phyloP scores from a whole-genome alignment of 2,329 filamentous ascomycete genomes.

The Rhexocercosporidium sp. region DNA sequence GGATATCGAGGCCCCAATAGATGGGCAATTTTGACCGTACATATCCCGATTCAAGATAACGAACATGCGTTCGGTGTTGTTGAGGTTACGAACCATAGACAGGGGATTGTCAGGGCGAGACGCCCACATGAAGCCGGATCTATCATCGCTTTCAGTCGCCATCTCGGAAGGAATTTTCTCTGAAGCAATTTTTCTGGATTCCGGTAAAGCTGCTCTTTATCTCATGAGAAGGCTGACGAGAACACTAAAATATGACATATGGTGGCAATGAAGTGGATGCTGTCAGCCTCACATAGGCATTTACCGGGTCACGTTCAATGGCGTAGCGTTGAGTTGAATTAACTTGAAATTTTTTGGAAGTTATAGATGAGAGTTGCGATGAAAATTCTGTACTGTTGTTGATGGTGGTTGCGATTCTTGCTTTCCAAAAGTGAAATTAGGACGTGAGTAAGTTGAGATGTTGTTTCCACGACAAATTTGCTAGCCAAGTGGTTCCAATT shows the following conservation, averaged over 20 bases:
- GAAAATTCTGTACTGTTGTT: no score
- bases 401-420: no score
- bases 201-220: background rate
- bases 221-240: background rate
- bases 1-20: slow-evolving; percentile 15
- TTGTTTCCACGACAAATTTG: no score
- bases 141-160: background rate
- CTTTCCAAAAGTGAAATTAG: no score
- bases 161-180: background rate
- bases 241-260: slow-evolving; percentile 1
- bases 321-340: no score
- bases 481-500: no score
- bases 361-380: no score
- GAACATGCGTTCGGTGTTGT: slow-evolving; percentile 21
- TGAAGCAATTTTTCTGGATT: background rate
- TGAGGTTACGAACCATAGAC: slow-evolving; percentile 9
- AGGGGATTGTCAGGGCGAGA: background rate
- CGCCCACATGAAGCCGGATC: background rate
- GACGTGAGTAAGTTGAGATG: no score
- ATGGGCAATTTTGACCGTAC: slow-evolving; percentile 21
- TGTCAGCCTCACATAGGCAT: no score
- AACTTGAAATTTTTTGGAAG: no score
- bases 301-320: no score
- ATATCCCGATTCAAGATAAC: slow-evolving; percentile 18
- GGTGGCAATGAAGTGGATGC: background rate